Evolutionary conservation across 371 early-diverging fungal genomes (phyloP).

Genomic region (Funneliformis caledonium): DNA sequence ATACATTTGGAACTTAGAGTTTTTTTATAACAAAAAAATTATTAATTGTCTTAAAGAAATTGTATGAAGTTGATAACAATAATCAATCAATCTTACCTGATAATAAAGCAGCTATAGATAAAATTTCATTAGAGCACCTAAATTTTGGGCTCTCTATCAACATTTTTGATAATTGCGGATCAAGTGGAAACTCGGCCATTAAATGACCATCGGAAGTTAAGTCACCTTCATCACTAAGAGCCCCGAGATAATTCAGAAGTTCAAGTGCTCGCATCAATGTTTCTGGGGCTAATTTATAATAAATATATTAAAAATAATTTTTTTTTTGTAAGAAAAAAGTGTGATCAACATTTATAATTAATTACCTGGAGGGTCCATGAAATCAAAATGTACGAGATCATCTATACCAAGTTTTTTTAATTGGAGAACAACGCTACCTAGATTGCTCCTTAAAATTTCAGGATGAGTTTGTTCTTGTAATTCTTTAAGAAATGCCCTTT

Average conservation of each 20-base stretch:
- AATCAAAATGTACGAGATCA: slow-evolving; percentile 92
- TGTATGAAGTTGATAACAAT: slow-evolving; percentile 42
- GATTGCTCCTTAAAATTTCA: slow-evolving; percentile 94
- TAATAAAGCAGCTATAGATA: slow-evolving; percentile 92
- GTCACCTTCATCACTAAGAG: slow-evolving; percentile 84
- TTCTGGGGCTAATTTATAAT: slow-evolving; percentile 47
- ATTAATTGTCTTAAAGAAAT: not conserved
- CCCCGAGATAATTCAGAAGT: slow-evolving; percentile 89
- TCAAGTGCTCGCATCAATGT: slow-evolving; percentile 85
- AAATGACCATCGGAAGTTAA: slow-evolving; percentile 85
- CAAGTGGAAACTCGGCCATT: slow-evolving; percentile 94
- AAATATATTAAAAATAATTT: slow-evolving; percentile 31
- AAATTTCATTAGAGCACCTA: slow-evolving; percentile 89
- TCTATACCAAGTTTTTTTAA: slow-evolving; percentile 92
- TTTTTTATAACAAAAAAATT: not conserved
- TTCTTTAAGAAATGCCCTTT: slow-evolving; percentile 75
- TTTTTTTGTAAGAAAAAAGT: slow-evolving; percentile 46
- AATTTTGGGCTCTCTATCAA: slow-evolving; percentile 85
- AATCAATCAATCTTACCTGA: slow-evolving; percentile 55
- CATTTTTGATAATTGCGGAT: slow-evolving; percentile 92
- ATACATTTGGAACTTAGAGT: slow-evolving; percentile 78
- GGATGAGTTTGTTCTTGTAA: slow-evolving; percentile 89
- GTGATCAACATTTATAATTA: slow-evolving; percentile 43
- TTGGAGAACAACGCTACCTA: slow-evolving; percentile 86
- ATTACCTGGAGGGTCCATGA: slow-evolving; percentile 91